A percentile compares a stretch with the other conserved stretches of the same genome.
These are phyloP conservation scores for Naganishia vaughanmartiniae DNA, from an alignment of 768 basidiomycete genomes.

Conservation along the genomic window DNA sequence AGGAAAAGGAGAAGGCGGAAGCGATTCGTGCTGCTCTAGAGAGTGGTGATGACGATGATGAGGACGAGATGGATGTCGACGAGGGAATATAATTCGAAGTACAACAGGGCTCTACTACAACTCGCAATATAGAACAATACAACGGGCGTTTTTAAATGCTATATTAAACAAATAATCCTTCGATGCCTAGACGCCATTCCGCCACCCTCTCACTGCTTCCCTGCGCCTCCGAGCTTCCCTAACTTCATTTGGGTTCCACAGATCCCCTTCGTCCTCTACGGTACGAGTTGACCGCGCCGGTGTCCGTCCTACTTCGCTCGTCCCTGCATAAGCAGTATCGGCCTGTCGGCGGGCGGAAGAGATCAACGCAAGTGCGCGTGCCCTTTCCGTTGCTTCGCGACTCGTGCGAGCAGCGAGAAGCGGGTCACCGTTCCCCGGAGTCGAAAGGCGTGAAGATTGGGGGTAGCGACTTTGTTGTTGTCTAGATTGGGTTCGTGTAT, in stretches of 20 bases:
- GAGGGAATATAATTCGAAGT: neutral
- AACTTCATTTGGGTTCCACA: slow-evolving; percentile 27
- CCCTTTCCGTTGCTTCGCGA: slow-evolving; percentile 41
- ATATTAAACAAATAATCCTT: neutral
- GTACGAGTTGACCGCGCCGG: neutral
- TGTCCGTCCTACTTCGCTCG: neutral
- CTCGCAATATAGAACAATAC: neutral
- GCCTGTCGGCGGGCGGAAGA: slow-evolving; percentile 10
- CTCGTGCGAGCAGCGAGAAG: slow-evolving; percentile 33
- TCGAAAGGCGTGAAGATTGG: neutral
- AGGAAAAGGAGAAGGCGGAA: slow-evolving; percentile 59
- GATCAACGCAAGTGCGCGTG: slow-evolving; percentile 46
- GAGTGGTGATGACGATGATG: slow-evolving; percentile 27
- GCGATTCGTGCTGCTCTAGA: slow-evolving; percentile 28
- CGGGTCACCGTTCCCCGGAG: neutral
- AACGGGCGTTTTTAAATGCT: neutral
- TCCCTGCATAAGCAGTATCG: neutral
- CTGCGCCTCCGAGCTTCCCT: slow-evolving; percentile 24
- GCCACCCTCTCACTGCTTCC: slow-evolving; percentile 23
- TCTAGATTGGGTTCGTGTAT: slow-evolving; percentile 13
- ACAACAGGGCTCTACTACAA: neutral
- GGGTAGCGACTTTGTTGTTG: neutral
- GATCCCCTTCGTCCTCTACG: neutral
- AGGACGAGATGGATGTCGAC: neutral
- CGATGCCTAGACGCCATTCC: neutral